Percentiles rank a stretch among this genome's conserved stretches.
These are phyloP conservation scores for Dendrostoma leiphaemia DNA, from an alignment of 2,329 filamentous ascomycete genomes.

Conservation along the genomic window DNA sequence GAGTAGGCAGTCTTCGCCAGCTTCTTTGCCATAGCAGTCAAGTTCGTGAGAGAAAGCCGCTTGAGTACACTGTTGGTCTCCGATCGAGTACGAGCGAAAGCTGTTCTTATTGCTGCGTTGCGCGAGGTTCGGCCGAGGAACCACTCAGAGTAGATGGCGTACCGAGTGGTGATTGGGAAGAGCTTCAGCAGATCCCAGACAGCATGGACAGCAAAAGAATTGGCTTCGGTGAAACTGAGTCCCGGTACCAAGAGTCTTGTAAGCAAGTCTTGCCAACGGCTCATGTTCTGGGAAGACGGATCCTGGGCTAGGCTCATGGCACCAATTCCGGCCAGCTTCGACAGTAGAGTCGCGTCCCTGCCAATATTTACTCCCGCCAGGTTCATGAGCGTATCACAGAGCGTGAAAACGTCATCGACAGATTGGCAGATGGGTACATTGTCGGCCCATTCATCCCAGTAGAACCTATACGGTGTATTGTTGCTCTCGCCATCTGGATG, in stretches of 20 bases:
- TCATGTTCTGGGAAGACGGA: conserved; percentile 64
- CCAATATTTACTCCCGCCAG: conserved; percentile 87
- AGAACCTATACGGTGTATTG: conserved; percentile 82
- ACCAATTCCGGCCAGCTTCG: conserved; percentile 84
- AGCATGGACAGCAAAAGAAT: conserved; percentile 80
- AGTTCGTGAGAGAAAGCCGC: conserved; percentile 83
- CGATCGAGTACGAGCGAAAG: conserved; percentile 72
- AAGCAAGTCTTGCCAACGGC: conserved; percentile 82
- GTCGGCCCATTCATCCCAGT: conserved; percentile 96
- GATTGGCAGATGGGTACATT: conserved; percentile 89
- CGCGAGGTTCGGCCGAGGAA: conserved; percentile 76
- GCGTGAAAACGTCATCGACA: conserved; percentile 84
- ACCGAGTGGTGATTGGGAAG: conserved; percentile 75
- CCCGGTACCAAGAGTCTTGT: conserved; percentile 83
- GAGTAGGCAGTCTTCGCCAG: conserved; percentile 91
- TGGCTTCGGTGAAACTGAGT: conserved; percentile 80
- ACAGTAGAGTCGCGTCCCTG: conserved; percentile 72
- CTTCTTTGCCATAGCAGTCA: conserved; percentile 79
- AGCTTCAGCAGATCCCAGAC: conserved; percentile 79
- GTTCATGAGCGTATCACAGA: conserved; percentile 82
- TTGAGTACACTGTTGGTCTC: conserved; percentile 88
- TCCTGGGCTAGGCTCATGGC: conserved; percentile 71
- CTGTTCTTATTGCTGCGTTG: conserved; percentile 71
- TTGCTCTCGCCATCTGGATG: conserved; percentile 79
- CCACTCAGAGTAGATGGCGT: conserved; percentile 92